Evolutionary conservation across 495 filamentous ascomycete species (phyloP), one percentile per base, ranked within the genome.

Genomic region (Chaetomidium leptoderma): DNA sequence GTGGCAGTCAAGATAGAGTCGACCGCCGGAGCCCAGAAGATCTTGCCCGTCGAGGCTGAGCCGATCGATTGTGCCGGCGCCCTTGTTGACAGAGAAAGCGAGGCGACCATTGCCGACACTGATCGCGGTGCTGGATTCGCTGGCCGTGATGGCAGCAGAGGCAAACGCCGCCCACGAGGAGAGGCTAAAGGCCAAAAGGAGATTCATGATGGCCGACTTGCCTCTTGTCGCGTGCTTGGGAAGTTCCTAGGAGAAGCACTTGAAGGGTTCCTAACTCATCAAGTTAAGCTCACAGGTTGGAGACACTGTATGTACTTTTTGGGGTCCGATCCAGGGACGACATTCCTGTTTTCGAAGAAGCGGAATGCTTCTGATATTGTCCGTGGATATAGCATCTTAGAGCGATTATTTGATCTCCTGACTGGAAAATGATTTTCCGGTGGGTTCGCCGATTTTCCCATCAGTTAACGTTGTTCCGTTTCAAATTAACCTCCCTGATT

Each of bases 1-100:
- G 29, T 49, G 46, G 5, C 46, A 49, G 9, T 49, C 46, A 6
- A 49, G 46, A 29, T 49, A 49, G 6, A 49, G 46, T 23, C 46
- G 5, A 4, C 46, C 46, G 46, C 46, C 30, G 3, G 46, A 49
- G 17, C 46, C 46, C 29, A 49, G 23, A 0, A 49, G 46, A 16
- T 49, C 30, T 6, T 49, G 46, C 8, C 46, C 46, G 17, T 49
- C 46, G 30, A 49, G 46, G 8, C 10, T 49, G 8, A 49, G 46
- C 17, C 9, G n/a, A 8, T 49, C 13, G 4, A 49, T 49, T 5
- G 46, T 49, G 46, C 46, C 46, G 29, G 46, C 29, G 17, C n/a
- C 23, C 17, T 49, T 49, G 30, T 21, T 49, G 3, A 49, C 46
- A 1, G 46, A 49, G 46, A 49, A 49, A 2, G n/a, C 16, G 3